phyloP scores from a whole-genome alignment of 306 rosid species.

The Quercus mongolica region DNA sequence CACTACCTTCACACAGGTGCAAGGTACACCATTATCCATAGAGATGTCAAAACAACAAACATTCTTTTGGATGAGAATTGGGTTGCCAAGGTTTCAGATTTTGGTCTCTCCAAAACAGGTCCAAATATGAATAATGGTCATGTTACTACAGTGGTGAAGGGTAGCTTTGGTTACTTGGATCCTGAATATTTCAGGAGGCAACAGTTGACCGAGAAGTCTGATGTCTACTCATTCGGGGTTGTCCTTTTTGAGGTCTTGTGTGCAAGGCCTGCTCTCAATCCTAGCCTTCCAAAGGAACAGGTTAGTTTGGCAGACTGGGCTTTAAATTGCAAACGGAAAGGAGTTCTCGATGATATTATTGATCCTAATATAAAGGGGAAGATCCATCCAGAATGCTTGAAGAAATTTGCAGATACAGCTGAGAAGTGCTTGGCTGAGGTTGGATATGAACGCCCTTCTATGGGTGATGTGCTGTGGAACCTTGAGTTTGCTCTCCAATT shows the following conservation, averaged over 20 bases:
- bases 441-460: constrained; percentile 48
- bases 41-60: constrained; percentile 61
- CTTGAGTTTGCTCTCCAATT: constrained; percentile 53
- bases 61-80: constrained; percentile 58
- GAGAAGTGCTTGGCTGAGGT: constrained; percentile 53
- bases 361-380: constrained; percentile 43
- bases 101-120: constrained; percentile 62
- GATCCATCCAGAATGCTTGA: constrained; percentile 47
- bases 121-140: constrained; percentile 42
- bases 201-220: constrained; percentile 56
- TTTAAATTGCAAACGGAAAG: constrained; percentile 33
- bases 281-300: constrained; percentile 52
- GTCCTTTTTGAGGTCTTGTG: constrained; percentile 52
- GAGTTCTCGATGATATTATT: constrained; percentile 45
- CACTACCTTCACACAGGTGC: constrained; percentile 67
- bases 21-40: constrained; percentile 56
- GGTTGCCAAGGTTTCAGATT: constrained; percentile 61
- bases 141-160: constrained; percentile 60
- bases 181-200: constrained; percentile 66
- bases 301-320: constrained; percentile 65
- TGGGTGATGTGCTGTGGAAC: constrained; percentile 55
- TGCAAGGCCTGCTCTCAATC: constrained; percentile 51
- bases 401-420: constrained; percentile 44
- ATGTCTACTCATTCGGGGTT: constrained; percentile 59
- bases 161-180: constrained; percentile 61